phyloP scores from a whole-genome alignment of 345 rosid genomes.

The Bruguiera sexangula region DNA sequence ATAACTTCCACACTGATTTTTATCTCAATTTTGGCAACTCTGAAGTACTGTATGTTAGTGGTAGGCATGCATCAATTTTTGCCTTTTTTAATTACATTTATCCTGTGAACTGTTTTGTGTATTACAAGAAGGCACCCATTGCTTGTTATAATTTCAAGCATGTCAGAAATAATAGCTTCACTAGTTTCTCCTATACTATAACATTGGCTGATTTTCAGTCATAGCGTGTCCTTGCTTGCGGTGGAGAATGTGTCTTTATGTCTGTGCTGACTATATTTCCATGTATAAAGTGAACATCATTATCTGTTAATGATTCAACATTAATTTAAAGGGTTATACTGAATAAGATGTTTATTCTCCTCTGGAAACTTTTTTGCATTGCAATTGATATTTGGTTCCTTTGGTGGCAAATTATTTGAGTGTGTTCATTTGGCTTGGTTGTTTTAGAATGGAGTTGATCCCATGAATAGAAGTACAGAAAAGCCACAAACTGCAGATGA shows the following conservation, averaged over 20 bases:
- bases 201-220: neutral
- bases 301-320: neutral
- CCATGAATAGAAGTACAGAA: conserved; percentile 69
- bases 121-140: too few relatives aligned
- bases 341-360: conserved; percentile 7
- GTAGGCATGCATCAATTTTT: neutral
- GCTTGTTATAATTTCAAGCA: neutral
- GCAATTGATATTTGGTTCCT: neutral
- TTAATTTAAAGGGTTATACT: neutral
- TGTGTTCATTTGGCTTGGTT: conserved; percentile 10
- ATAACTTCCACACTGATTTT: conserved; percentile 1
- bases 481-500: conserved; percentile 73
- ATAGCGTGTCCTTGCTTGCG: neutral
- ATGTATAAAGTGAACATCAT: neutral
- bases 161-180: neutral
- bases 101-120: too few relatives aligned
- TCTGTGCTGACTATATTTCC: neutral
- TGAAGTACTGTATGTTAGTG: neutral
- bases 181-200: neutral
- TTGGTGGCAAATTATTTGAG: neutral
- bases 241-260: neutral
- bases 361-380: neutral
- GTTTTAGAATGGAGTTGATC: conserved; percentile 79
- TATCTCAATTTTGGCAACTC: neutral
- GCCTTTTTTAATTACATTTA: neutral